A percentile compares a stretch with the other conserved stretches of the same genome.
Evolutionary conservation across 176 grass and related monocot species (phyloP).

Genomic region (Carex cristatella): DNA sequence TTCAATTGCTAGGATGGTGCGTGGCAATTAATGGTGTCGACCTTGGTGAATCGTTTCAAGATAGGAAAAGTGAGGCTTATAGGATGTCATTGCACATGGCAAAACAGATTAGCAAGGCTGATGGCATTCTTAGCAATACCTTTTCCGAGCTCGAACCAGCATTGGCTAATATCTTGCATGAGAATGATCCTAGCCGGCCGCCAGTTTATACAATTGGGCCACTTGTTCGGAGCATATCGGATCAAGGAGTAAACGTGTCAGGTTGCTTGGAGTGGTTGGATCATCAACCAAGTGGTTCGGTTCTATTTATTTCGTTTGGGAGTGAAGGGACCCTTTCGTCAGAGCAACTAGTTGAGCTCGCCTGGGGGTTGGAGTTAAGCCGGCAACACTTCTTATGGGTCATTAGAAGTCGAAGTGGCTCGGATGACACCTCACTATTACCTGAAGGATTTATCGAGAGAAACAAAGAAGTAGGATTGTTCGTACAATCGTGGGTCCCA

Average conservation of each 20-base stretch:
- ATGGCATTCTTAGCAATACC: conserved; percentile 32
- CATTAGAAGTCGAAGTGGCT: neutral
- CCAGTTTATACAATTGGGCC: conserved; percentile 17
- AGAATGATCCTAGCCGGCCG: neutral
- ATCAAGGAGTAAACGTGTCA: neutral
- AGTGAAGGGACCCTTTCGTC: conserved; percentile 33
- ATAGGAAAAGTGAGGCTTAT: conserved; percentile 16
- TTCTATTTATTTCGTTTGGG: conserved; percentile 42
- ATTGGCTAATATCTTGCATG: neutral
- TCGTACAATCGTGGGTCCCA: neutral
- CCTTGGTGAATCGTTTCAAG: conserved; percentile 37
- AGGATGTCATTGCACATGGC: neutral
- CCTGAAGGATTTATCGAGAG: conserved; percentile 9
- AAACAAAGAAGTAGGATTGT: conserved; percentile 10
- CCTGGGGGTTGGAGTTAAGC: conserved; percentile 22
- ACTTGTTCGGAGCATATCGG: neutral
- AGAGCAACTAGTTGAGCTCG: conserved; percentile 36
- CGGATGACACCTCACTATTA: neutral
- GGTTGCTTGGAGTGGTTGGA: conserved; percentile 36
- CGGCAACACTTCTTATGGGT: conserved; percentile 43
- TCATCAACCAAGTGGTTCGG: conserved; percentile 24
- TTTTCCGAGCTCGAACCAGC: conserved; percentile 28
- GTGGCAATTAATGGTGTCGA: conserved; percentile 44
- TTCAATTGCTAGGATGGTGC: conserved; percentile 53
- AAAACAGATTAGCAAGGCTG: neutral